A percentile compares a stretch with the other conserved stretches of the same genome.
These are phyloP conservation scores for Leptosphaerulina australis DNA, from an alignment of 2,329 filamentous ascomycete genomes.

Conservation along the genomic window DNA sequence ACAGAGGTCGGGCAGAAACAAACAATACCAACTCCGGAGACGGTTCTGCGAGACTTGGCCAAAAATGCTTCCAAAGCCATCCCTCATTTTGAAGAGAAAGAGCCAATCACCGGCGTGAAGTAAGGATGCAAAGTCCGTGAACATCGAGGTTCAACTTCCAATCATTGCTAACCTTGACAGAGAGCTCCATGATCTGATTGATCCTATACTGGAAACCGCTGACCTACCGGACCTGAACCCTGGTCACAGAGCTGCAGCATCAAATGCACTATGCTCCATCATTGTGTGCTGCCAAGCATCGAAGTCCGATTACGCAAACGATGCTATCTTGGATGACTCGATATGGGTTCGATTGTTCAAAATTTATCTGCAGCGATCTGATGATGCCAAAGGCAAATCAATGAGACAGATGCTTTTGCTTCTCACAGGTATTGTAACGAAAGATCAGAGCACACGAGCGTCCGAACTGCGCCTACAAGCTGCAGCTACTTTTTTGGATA, in stretches of 20 bases:
- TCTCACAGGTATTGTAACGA: constrained; percentile 47
- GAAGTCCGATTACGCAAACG: constrained; percentile 30
- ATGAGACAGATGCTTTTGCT: constrained; percentile 54
- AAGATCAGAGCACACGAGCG: constrained; percentile 30
- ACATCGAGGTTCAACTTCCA: constrained; percentile 22
- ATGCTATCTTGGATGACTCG: constrained; percentile 42
- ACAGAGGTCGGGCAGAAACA: constrained; percentile 2
- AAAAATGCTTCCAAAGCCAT: constrained; percentile 34
- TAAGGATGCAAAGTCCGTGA: constrained; percentile 48
- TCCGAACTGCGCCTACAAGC: constrained; percentile 35
- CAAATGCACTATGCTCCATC: constrained; percentile 54
- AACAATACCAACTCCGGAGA: constrained; percentile 32
- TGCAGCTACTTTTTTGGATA: constrained; percentile 58
- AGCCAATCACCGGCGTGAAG: constrained; percentile 40
- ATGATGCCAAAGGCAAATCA: constrained; percentile 55
- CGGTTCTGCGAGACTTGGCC: constrained; percentile 35
- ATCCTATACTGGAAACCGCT: constrained; percentile 43
- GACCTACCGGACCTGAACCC: constrained; percentile 39
- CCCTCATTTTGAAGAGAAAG: constrained; percentile 33
- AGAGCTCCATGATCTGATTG: constrained; percentile 35
- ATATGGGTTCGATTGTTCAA: constrained; percentile 50
- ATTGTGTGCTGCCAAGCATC: constrained; percentile 50
- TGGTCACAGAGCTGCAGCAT: constrained; percentile 54
- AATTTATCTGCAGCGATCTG: constrained; percentile 52
- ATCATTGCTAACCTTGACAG: constrained; percentile 35